Evolutionary conservation across 179 eudicot species (phyloP), one percentile per base, ranked within the genome.

Genomic region (Kewa caespitosa): DNA sequence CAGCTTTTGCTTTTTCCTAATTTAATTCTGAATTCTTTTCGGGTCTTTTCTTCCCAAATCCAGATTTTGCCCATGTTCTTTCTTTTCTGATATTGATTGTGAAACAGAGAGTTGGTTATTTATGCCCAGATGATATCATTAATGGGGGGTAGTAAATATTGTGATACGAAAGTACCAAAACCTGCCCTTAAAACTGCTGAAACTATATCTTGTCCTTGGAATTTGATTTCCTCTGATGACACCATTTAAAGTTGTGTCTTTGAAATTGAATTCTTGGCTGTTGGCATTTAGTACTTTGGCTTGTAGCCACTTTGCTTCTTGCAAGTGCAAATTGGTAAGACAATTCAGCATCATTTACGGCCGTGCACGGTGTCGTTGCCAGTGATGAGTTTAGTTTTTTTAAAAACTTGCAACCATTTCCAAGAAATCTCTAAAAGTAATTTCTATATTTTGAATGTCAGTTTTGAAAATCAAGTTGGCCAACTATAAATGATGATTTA

Each of bases 1-100:
- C 31, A 71, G 73, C 27, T n/a, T 22, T 66, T 70, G 62, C 78
- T 60, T 59, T 74, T 60, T 79, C 42, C 27, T 79, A 79, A 80
- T 74, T 79, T 79, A 80, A 27, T 69, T 63, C 30, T 25, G 18
- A 78, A 78, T 28, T 14, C 52, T 31, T 13, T 1, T 54, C 34
- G 4, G 9, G 27, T n/a, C n/a, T 31, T 38, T 31, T 22, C 48
- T 23, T 36, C 14, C 10, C 1, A 20, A 18, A 33, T 36, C 33
- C 18, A 18, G 67, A 20, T 62, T 62, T 33, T 23, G 6, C 67
- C n/a, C 0, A 27, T n/a, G n/a, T n/a, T n/a, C n/a, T n/a, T n/a
- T n/a, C n/a, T n/a, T 32, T 32, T 62, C 10, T 34, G 25, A 30
- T 31, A 9, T 32, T 18, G 0, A 1, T 28, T 59, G 64, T 67